Evolutionary conservation across 202 grass and related monocot species (phyloP).

Genomic region (Zoysia matrella): DNA sequence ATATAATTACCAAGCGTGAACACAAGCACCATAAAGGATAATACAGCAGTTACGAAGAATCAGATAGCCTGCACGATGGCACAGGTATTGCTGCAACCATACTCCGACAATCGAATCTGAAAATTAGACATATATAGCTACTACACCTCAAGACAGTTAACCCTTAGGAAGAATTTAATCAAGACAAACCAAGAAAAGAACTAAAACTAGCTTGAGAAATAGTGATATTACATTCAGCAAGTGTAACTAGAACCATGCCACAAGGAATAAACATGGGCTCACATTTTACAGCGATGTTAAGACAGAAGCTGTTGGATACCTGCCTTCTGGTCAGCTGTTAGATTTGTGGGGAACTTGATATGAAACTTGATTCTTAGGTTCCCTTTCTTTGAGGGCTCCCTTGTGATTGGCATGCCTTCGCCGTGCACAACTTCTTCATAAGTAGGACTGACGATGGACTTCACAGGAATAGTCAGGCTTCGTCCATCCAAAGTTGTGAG

Average conservation of each 20-base stretch:
- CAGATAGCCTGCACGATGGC: background rate
- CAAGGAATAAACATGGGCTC: constrained; percentile 6
- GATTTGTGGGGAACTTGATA: constrained; percentile 60
- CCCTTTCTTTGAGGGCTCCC: constrained; percentile 60
- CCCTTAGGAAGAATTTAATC: background rate
- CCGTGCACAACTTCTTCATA: constrained; percentile 68
- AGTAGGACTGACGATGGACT: constrained; percentile 55
- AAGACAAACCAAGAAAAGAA: constrained; percentile 18
- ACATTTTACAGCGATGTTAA: constrained; percentile 34
- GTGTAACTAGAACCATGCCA: constrained; percentile 8
- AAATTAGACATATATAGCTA: background rate
- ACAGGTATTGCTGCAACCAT: background rate
- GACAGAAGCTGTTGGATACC: constrained; percentile 69
- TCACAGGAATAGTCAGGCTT: constrained; percentile 47
- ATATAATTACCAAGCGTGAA: background rate
- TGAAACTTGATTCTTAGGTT: constrained; percentile 69
- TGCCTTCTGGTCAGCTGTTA: constrained; percentile 66
- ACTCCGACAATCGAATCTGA: background rate
- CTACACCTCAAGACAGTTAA: constrained; percentile 12
- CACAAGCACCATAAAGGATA: background rate
- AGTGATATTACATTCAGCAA: constrained; percentile 32
- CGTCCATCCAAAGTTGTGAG: constrained; percentile 64
- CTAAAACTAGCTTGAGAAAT: constrained; percentile 3
- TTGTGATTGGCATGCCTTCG: constrained; percentile 71
- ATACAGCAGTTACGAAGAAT: background rate